Conservation (phyloP, 2,329 filamentous ascomycete species). For the Rugonectria rugulosa region DNA sequence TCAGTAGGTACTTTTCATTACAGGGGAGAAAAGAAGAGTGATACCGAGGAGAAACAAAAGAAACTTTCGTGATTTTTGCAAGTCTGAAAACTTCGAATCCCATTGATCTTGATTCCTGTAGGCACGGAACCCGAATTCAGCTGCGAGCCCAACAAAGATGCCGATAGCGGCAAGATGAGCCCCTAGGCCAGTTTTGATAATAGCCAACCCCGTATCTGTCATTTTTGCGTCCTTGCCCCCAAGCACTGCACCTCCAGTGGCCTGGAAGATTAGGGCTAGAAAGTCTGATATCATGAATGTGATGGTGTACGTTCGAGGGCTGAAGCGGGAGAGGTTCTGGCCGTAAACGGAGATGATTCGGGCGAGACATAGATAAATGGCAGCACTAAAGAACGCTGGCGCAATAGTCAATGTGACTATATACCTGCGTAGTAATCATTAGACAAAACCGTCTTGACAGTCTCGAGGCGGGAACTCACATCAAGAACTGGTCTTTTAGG, state of each 20-base stretch:
- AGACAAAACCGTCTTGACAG: no score
- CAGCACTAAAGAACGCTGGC: conserved; percentile 69
- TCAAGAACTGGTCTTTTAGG: conserved; percentile 59
- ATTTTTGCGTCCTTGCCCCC: conserved; percentile 12
- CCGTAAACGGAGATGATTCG: conserved; percentile 55
- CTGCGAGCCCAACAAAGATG: conserved; percentile 14
- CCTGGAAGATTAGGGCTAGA: conserved; percentile 58
- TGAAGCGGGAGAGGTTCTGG: conserved; percentile 44
- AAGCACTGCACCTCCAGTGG: conserved; percentile 54
- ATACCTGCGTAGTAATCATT: conserved; percentile 24
- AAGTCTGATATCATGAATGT: conserved; percentile 58
- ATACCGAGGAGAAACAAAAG: conserved; percentile 23
- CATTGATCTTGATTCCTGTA: conserved; percentile 16
- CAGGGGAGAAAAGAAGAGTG: conserved; percentile 56
- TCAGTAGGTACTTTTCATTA: conserved; percentile 78
- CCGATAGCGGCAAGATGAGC: conserved; percentile 26
- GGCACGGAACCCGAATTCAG: conserved; percentile 8
- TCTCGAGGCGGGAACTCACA: no score
- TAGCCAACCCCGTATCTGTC: conserved; percentile 13
- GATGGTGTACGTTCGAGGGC: conserved; percentile 42
- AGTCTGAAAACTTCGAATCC: conserved; percentile 21
- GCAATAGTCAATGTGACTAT: conserved; percentile 64
- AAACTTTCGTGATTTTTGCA: conserved; percentile 22
- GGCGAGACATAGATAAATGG: conserved; percentile 66
- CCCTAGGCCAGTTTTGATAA: conserved; percentile 28